Conservation (phyloP, 2,329 filamentous ascomycete species). For the Aspergillus pseudoglaucus region DNA sequence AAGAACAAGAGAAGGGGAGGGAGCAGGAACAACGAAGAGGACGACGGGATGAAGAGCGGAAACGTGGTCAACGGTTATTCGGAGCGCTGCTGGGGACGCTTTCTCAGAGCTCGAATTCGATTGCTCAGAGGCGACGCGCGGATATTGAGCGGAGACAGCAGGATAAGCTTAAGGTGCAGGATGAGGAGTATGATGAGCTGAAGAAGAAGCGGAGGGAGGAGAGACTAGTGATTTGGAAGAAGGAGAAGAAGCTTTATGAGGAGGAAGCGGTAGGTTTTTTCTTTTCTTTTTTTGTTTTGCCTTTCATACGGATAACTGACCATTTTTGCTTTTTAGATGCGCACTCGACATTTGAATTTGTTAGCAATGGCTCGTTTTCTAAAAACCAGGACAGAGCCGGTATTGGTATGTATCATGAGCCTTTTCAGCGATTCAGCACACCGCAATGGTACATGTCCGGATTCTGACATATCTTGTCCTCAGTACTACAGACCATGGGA, state of each 20-base stretch:
- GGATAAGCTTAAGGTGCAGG: constrained; percentile 70
- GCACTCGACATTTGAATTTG: constrained; percentile 64
- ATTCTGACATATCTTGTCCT: constrained; percentile 1
- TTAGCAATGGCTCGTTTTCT: constrained; percentile 66
- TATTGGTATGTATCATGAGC: constrained; percentile 55
- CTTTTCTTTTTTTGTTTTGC: constrained; percentile 27
- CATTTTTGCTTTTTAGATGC: constrained; percentile 52
- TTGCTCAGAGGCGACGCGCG: constrained; percentile 61
- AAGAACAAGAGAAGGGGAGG: constrained; percentile 11
- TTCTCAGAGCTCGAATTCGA: constrained; percentile 61
- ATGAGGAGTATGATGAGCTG: constrained; percentile 62
- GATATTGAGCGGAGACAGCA: constrained; percentile 80
- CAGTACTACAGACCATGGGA: constrained; percentile 87
- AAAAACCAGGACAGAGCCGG: constrained; percentile 63
- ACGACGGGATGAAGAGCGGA: constrained; percentile 65
- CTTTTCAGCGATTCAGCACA: not conserved
- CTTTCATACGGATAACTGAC: constrained; percentile 16
- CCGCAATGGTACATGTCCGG: not conserved
- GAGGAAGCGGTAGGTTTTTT: constrained; percentile 61
- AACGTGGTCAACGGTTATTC: constrained; percentile 77
- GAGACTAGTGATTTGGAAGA: constrained; percentile 54
- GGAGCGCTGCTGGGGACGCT: constrained; percentile 73
- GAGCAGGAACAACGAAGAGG: constrained; percentile 13
- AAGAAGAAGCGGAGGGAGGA: constrained; percentile 60
- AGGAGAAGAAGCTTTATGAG: constrained; percentile 69